Base-by-base conservation (phyloP, 257 asterid species). In the Solanum lycopersicoides region DNA sequence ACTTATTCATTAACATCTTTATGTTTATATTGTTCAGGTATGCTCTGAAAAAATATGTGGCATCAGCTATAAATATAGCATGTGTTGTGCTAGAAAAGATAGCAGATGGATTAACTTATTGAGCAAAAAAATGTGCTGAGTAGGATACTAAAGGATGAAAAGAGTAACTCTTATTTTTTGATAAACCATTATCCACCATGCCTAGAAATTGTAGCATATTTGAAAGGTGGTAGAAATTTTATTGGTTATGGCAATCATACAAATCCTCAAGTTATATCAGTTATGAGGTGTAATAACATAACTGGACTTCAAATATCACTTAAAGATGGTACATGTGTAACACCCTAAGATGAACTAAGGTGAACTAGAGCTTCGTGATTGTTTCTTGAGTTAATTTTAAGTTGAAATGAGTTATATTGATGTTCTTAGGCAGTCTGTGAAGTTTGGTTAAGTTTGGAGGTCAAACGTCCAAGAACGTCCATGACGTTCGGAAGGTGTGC, bases 211-310 rank as follows among this genome's bases (percentile, higher is more conserved):
- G 77, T 47, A 71, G 83, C 77, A 47, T 39, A 39, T 39, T 79
- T 66, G 84, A 86, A n/a, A 16, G 80, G 45, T 30, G 77, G 83
- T 5, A 35, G 72, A 23, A 79, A 76, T 68, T 35, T 88, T 68
- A 39, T 88, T 45, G 90, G 90, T 37, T 88, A 86, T 88, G 89
- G 89, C 59, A 87, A 88, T 34, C 89, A 88, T 34, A 88, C 89
- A 20, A 87, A 88, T 72, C 87, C 88, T 69, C 89, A 87, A 50
- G 50, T 87, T 1, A 69, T 87, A 69, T 87, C 89, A 47, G 83
- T 87, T 35, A 13, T 73, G 14, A 83, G 89, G 44, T 88, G 87
- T 9, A 88, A 88, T 65, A 83, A 74, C 85, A 88, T 85, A 12
- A 82, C 89, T 30, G 89, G 89, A 5, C 85, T 88, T 32, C 88